Conservation (phyloP, 2,329 filamentous ascomycete genomes). For the Scedosporium dehoogii region DNA sequence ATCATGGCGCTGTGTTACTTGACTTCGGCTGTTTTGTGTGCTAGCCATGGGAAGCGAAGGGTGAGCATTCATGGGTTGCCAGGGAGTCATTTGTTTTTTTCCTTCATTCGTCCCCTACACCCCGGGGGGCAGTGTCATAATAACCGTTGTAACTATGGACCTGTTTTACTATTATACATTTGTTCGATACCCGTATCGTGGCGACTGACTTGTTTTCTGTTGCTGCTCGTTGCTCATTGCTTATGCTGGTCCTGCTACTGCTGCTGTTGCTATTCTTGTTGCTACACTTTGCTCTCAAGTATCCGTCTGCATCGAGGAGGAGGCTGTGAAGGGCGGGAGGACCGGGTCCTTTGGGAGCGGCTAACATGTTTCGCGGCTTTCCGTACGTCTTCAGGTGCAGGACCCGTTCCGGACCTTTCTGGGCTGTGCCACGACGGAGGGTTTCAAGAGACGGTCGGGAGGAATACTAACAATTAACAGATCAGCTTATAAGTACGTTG, state of each 20-base stretch:
- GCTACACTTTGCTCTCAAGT: no score
- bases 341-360: no score
- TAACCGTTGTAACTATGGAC: slow-evolving; percentile 6
- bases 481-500: no score
- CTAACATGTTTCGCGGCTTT: no score
- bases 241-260: not conserved
- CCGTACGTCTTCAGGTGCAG: no score
- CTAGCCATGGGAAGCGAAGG: not conserved
- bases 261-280: no score
- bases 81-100: not conserved
- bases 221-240: not conserved
- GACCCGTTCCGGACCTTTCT: no score
- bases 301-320: no score
- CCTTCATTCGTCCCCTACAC: not conserved
- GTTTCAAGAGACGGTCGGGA: no score
- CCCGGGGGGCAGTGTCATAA: slow-evolving; percentile 3
- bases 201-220: not conserved
- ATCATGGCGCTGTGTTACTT: not conserved
- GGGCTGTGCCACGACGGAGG: no score
- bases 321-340: no score
- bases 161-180: slow-evolving; percentile 5
- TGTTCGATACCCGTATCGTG: slow-evolving; percentile 1
- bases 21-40: not conserved
- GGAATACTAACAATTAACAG: no score
- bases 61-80: not conserved